phyloP scores from a whole-genome alignment of 2,329 filamentous ascomycete genomes.

The Botryotinia globosa region DNA sequence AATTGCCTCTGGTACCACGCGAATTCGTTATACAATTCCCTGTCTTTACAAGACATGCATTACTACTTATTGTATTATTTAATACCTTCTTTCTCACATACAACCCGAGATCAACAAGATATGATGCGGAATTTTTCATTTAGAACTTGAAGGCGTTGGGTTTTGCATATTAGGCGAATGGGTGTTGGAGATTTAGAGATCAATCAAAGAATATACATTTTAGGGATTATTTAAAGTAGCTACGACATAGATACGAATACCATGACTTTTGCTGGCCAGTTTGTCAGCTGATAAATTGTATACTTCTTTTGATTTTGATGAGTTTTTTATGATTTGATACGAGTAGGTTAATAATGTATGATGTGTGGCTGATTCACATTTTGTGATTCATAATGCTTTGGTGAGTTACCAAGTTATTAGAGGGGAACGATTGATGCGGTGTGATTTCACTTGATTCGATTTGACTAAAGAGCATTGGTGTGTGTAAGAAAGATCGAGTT shows the following conservation, averaged over 20 bases:
- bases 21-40: neutral
- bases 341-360: too few relatives aligned
- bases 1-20: neutral
- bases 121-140: neutral
- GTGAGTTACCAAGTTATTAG: neutral
- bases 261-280: slow-evolving; percentile 7
- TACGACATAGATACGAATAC: neutral
- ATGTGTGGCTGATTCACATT: neutral
- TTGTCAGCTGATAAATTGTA: neutral
- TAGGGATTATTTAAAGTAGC: neutral
- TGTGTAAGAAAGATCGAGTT: too few relatives aligned
- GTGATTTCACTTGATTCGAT: too few relatives aligned
- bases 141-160: neutral
- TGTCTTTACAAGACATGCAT: neutral
- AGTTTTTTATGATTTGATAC: neutral
- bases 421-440: neutral
- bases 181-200: neutral
- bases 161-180: neutral
- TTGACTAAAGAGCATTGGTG: too few relatives aligned
- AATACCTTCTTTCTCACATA: neutral
- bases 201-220: neutral
- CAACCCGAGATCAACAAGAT: neutral
- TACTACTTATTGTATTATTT: neutral
- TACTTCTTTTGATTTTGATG: neutral
- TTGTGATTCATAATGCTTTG: neutral